Percentiles rank a stretch among this genome's conserved stretches.
Conservation (phyloP, 306 rosid genomes). For the Cicer judaicum region DNA sequence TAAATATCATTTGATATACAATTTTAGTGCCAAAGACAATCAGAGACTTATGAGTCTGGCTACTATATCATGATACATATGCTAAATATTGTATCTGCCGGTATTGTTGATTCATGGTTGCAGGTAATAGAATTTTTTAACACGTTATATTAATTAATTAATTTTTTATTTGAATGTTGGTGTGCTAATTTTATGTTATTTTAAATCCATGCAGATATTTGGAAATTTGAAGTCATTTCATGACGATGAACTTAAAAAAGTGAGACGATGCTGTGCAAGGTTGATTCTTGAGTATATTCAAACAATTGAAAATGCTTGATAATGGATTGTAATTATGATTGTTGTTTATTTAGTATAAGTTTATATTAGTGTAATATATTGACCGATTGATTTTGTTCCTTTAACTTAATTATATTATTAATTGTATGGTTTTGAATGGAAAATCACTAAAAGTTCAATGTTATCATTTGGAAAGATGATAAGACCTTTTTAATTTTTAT, state of each 20-base stretch:
- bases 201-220: conserved; percentile 4
- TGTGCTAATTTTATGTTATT: background rate
- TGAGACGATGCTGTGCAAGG: background rate
- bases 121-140: background rate
- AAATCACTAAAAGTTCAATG: too few species aligned
- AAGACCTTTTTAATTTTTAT: too few species aligned
- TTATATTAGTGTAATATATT: too few species aligned
- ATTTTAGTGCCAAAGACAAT: conserved; percentile 25
- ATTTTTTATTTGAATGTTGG: background rate
- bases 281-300: conserved; percentile 2
- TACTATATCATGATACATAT: conserved; percentile 16
- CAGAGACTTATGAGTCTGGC: background rate
- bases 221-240: background rate
- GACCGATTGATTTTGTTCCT: too few species aligned
- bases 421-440: too few species aligned
- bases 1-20: background rate
- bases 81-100: background rate
- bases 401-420: too few species aligned
- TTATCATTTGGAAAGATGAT: too few species aligned
- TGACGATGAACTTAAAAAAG: conserved; percentile 4
- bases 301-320: background rate
- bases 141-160: background rate
- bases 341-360: too few species aligned
- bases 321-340: background rate
- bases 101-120: background rate